A percentile compares a stretch with the other conserved stretches of the same genome.
phyloP scores from a whole-genome alignment of 2,329 filamentous ascomycete species.

The Orbilia blumenaviensis region DNA sequence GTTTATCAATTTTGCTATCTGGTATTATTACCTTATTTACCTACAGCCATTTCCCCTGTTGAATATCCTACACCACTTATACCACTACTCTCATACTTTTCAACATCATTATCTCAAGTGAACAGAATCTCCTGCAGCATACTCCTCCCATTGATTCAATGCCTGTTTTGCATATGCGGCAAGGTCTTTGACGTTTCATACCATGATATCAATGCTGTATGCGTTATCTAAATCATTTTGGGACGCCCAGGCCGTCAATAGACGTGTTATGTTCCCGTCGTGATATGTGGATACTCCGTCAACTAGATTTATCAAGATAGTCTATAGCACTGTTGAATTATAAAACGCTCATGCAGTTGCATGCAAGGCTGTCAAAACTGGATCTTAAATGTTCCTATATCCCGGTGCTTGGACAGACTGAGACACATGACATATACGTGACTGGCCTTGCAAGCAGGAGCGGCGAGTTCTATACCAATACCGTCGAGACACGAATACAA shows the following conservation, averaged over 20 bases:
- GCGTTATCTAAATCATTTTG: constrained; percentile 9
- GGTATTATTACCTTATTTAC: neutral
- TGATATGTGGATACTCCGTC: neutral
- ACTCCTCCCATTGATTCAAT: neutral
- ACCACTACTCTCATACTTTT: neutral
- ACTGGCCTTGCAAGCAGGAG: neutral
- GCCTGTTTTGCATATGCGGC: neutral
- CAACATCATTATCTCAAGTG: neutral
- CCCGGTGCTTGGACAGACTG: neutral
- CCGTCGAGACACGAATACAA: constrained; percentile 36
- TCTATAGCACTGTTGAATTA: constrained; percentile 5
- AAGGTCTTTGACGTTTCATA: neutral
- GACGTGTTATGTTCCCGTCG: neutral
- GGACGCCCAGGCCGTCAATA: neutral
- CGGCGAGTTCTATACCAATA: constrained; percentile 13
- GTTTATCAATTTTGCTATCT: neutral
- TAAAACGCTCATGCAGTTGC: neutral
- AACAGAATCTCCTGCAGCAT: neutral
- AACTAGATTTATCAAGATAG: no score
- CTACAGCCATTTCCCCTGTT: constrained; percentile 18
- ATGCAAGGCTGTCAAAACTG: neutral
- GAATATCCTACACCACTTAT: neutral
- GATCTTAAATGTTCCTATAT: neutral
- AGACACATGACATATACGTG: constrained; percentile 9
- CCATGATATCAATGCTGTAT: neutral